Evolutionary conservation across 495 filamentous ascomycete genomes (phyloP), one percentile per base, ranked within the genome.

Genomic region (Lophium mytilinum): DNA sequence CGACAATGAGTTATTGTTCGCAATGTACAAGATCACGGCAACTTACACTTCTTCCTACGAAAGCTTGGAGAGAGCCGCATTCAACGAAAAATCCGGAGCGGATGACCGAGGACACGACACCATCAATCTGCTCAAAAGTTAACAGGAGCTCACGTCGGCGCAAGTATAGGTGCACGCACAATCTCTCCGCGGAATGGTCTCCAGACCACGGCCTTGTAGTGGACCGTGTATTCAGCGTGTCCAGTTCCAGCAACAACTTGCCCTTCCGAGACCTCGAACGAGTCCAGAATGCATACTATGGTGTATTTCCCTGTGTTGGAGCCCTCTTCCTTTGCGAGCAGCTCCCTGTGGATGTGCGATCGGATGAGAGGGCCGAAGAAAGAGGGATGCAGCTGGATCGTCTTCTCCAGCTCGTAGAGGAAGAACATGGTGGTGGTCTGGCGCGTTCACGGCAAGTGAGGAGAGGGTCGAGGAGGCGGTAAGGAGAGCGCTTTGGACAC

Each of bases 201-300:
- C 90, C 91, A 99, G 46, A 99, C 91, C 41, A 99, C 89, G 37
- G 93, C 93, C 50, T 90, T 87, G 67, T 96, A 99, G 61, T 85
- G 83, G 42, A 97, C 88, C 0, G 87, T 96, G 72, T 95, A 99
- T 69, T 96, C 89, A 18, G 94, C 93, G 49, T 90, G 75, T 14
- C 89, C 93, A 57, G 83, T 90, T 4, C 89, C 86, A 0, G 93
- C 92, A 34, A 96, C 82, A 58, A 99, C 90, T 45, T 87, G 83
- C 5, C 94, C 93, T 61, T 94, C 87, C 14, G 89, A 92, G 62
- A 97, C 87, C 59, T 96, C 85, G 54, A 90, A 89, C 4, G 64
- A 60, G 69, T 97, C 93, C 82, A 97, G 89, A 47, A 98, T 89
- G 65, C 88, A 91, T 54, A 98, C 92, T 68, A 97, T 92, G 65